Evolutionary conservation across 1,284 basidiomycete species (phyloP).

Genomic region (Trichosporon sp.): DNA sequence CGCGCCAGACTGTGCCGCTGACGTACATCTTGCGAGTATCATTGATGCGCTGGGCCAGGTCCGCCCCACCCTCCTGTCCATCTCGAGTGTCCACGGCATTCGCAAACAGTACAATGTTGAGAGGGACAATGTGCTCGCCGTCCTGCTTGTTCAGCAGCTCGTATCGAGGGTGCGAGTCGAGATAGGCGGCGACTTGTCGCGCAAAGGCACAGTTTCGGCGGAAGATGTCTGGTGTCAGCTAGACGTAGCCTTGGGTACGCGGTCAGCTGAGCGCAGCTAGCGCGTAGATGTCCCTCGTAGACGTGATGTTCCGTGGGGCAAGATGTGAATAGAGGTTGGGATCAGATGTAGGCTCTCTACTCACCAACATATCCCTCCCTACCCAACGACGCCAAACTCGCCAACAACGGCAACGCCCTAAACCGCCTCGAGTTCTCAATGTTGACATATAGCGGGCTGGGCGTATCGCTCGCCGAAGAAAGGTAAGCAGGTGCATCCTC

Average conservation of each 20-base stretch:
- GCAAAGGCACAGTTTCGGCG: constrained; percentile 50
- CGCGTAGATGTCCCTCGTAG: too few species aligned
- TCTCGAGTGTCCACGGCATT: constrained; percentile 28
- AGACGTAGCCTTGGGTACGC: too few species aligned
- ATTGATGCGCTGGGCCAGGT: constrained; percentile 48
- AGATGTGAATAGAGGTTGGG: too few species aligned
- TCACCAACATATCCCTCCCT: constrained; percentile 47
- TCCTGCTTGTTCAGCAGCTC: constrained; percentile 42
- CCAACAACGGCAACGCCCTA: constrained; percentile 52
- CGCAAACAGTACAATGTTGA: constrained; percentile 53
- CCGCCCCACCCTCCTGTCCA: constrained; percentile 7
- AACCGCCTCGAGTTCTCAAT: constrained; percentile 54
- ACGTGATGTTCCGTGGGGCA: too few species aligned
- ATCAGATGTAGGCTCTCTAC: too few species aligned
- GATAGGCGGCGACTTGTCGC: constrained; percentile 38
- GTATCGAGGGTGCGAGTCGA: constrained; percentile 37
- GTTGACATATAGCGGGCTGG: constrained; percentile 44
- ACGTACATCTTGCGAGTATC: constrained; percentile 48
- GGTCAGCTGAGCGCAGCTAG: too few species aligned
- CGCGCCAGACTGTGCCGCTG: constrained; percentile 48
- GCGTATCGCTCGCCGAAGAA: constrained; percentile 6
- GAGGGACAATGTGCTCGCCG: constrained; percentile 29
- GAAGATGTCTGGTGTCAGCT: constrained; percentile 38
- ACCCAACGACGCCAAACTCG: constrained; percentile 50
- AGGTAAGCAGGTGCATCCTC: constrained; percentile 50